These are phyloP conservation scores for Phyllosticta citribraziliensis DNA, from an alignment of 2,329 filamentous ascomycete genomes.

Conservation along the genomic window DNA sequence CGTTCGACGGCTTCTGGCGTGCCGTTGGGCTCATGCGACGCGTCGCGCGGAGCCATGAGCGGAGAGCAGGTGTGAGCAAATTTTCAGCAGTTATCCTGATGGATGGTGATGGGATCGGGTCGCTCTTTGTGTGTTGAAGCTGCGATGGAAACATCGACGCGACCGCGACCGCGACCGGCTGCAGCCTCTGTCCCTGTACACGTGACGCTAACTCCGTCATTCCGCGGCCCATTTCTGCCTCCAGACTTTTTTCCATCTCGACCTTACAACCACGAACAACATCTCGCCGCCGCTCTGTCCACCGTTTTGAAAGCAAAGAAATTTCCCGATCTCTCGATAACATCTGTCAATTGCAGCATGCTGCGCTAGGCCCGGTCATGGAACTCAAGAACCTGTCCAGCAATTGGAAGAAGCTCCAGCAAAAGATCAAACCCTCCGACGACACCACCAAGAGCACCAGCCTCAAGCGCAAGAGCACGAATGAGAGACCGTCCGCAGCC, in stretches of 20 bases:
- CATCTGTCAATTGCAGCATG: not conserved
- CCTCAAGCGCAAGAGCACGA: constrained; percentile 24
- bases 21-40: constrained; percentile 41
- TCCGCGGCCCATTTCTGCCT: not conserved
- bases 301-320: too few species aligned
- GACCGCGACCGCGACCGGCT: constrained; percentile 5
- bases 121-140: constrained; percentile 19
- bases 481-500: constrained; percentile 2
- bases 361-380: constrained; percentile 19
- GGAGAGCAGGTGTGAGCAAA: too few species aligned
- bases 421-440: constrained; percentile 35
- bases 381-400: constrained; percentile 34
- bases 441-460: constrained; percentile 19
- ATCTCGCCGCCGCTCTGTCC: not conserved
- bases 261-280: not conserved
- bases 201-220: constrained; percentile 4
- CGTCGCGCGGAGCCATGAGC: constrained; percentile 47
- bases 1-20: constrained; percentile 58
- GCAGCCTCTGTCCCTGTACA: not conserved
- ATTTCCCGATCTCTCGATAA: too few species aligned
- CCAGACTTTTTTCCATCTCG: not conserved
- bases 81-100: constrained; percentile 13
- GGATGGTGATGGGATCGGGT: constrained; percentile 12
- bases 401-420: constrained; percentile 74
- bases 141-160: constrained; percentile 11